Evolutionary conservation across 2,329 filamentous ascomycete species (phyloP).

Genomic region (Alternaria atra): DNA sequence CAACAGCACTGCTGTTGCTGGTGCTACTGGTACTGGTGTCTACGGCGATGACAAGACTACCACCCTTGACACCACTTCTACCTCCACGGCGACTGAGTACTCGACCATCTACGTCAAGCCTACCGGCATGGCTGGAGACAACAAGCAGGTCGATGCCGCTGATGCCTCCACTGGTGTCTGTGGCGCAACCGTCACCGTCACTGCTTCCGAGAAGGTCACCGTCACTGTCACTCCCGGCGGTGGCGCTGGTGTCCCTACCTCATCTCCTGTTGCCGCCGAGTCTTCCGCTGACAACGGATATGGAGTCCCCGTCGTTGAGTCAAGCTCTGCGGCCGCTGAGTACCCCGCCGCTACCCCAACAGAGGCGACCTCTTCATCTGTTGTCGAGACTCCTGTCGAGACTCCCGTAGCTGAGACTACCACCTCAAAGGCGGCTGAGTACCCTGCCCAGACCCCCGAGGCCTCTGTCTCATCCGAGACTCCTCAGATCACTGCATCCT

Average conservation of each 20-base stretch:
- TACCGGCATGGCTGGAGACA: constrained; percentile 23
- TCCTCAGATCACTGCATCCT: constrained; percentile 18
- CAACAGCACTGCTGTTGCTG: constrained; percentile 36
- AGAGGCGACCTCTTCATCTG: neutral
- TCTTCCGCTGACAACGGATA: constrained; percentile 17
- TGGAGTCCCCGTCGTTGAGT: constrained; percentile 16
- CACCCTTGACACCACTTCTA: constrained; percentile 35
- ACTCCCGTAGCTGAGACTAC: constrained; percentile 8
- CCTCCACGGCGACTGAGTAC: constrained; percentile 41
- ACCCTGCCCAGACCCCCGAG: constrained; percentile 16
- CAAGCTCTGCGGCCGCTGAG: constrained; percentile 14
- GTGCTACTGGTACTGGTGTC: constrained; percentile 33
- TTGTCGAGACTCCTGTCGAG: neutral
- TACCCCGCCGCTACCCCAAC: constrained; percentile 15
- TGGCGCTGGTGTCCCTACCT: constrained; percentile 24
- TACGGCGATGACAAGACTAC: constrained; percentile 33
- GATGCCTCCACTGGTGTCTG: constrained; percentile 31
- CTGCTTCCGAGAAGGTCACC: constrained; percentile 53
- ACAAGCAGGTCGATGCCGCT: constrained; percentile 28
- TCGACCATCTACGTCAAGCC: constrained; percentile 31
- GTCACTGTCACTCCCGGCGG: constrained; percentile 50
- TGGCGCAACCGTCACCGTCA: constrained; percentile 49
- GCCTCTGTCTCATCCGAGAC: constrained; percentile 23
- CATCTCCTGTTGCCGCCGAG: constrained; percentile 22
- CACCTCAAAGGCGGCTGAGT: constrained; percentile 18